A percentile compares a stretch with the other conserved stretches of the same genome.
Conservation (phyloP, 305 asterid species). For the Fraxinus angustifolia region DNA sequence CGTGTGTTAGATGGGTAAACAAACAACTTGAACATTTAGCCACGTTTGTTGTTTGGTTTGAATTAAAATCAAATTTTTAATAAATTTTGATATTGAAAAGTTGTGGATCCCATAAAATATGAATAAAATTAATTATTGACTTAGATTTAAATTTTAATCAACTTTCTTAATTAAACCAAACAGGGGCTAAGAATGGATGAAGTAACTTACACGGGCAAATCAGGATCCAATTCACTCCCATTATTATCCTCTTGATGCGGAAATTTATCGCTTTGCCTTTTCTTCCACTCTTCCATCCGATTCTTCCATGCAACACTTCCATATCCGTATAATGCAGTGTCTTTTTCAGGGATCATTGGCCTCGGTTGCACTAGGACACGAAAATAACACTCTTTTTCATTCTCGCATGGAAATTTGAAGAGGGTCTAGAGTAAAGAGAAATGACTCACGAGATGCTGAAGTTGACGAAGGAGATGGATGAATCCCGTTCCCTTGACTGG, state of each 20-base stretch:
- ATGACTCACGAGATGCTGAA: slow-evolving; percentile 45
- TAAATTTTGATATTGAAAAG: no score
- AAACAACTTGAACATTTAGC: background rate
- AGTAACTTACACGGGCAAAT: background rate
- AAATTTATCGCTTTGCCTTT: slow-evolving; percentile 56
- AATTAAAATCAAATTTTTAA: no score
- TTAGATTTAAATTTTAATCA: no score
- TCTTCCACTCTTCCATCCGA: slow-evolving; percentile 86
- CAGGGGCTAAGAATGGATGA: background rate
- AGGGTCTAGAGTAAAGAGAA: background rate
- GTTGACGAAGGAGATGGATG: background rate
- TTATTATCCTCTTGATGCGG: slow-evolving; percentile 4
- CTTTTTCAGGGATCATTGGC: slow-evolving; percentile 80
- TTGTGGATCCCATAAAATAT: no score
- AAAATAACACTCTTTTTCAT: background rate
- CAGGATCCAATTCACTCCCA: background rate
- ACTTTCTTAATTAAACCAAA: no score
- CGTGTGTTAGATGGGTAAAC: background rate
- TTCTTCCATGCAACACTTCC: slow-evolving; percentile 97
- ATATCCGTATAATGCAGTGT: slow-evolving; percentile 70
- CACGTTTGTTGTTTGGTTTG: no score
- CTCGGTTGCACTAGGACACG: slow-evolving; percentile 53
- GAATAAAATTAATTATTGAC: no score
- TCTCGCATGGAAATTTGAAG: background rate
- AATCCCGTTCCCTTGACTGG: slow-evolving; percentile 27